Evolutionary conservation across 345 rosid genomes (phyloP).

Genomic region (Carallia pectinifolia): DNA sequence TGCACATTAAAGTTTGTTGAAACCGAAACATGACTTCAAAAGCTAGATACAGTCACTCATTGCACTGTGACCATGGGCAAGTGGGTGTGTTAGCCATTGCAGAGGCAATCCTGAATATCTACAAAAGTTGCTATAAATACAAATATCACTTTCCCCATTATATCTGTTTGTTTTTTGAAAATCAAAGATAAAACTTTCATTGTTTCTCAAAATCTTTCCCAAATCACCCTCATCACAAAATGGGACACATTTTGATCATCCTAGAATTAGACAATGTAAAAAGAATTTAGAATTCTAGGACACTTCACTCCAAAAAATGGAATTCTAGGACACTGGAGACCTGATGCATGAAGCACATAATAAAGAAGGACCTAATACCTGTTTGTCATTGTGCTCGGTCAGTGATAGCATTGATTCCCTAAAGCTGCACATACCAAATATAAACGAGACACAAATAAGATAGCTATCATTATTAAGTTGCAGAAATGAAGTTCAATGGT

Average conservation of each 20-base stretch:
- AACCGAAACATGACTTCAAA: conserved; percentile 1
- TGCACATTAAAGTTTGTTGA: conserved; percentile 7
- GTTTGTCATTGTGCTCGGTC: conserved; percentile 92
- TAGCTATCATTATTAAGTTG: background rate
- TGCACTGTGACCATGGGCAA: too few species aligned
- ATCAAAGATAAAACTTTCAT: background rate
- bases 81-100: background rate
- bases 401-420: conserved; percentile 78
- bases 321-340: too few species aligned
- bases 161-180: background rate
- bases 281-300: too few species aligned
- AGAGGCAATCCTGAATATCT: background rate
- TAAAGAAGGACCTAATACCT: conserved; percentile 43
- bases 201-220: background rate
- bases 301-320: too few species aligned
- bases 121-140: background rate
- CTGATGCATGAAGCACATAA: background rate
- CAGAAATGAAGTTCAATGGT: background rate
- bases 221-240: background rate
- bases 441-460: background rate
- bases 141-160: background rate
- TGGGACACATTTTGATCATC: background rate
- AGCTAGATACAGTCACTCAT: background rate
- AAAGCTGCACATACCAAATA: conserved; percentile 57
- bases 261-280: background rate